Evolutionary conservation across 1,284 basidiomycete species (phyloP), one percentile per base, ranked within the genome.

Genomic region (Hymenochaete sp.): DNA sequence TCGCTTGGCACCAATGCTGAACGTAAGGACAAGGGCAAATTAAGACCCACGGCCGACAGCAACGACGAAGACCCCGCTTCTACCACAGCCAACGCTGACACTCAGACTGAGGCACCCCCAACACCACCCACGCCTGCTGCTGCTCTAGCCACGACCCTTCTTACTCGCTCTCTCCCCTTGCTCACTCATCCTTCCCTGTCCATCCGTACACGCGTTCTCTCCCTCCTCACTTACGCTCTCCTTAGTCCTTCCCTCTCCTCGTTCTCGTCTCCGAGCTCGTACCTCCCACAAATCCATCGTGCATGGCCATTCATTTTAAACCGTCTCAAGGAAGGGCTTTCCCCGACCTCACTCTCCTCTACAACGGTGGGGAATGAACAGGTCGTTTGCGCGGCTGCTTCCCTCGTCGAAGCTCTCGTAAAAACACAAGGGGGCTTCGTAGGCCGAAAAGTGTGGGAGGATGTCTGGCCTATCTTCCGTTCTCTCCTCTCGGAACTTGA

Each of bases 281-380:
- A 95, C 13, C 71, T 96, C 35, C 85, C 90, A 0, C 72, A 84
- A 7, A 77, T 96, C 38, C 85, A 96, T 61, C 71, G 74, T 22
- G 82, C 86, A 1, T 97, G 93, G 93, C 86, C 88, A 13, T 85
- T 83, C 61, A 78, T 97, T 53, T 65, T 96, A 40, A 89, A 90
- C 54, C 75, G 93, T 5, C 67, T 96, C 9, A 61, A 65, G 16
- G 87, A 93, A 57, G 41, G 69, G 0, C 79, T 89, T 57, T 68
- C 79, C 1, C 91, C 79, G 56, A n/a, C n/a, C n/a, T n/a, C n/a
- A n/a, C n/a, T n/a, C n/a, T n/a, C n/a, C n/a, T n/a, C n/a, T n/a
- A n/a, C n/a, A n/a, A n/a, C n/a, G n/a, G n/a, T n/a, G n/a, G n/a
- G n/a, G n/a, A n/a, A n/a, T n/a, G n/a, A n/a, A n/a, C n/a, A n/a